A percentile compares a stretch with the other conserved stretches of the same genome.
Evolutionary conservation across 257 asterid genomes (phyloP).

Genomic region (Jasminum sambac): DNA sequence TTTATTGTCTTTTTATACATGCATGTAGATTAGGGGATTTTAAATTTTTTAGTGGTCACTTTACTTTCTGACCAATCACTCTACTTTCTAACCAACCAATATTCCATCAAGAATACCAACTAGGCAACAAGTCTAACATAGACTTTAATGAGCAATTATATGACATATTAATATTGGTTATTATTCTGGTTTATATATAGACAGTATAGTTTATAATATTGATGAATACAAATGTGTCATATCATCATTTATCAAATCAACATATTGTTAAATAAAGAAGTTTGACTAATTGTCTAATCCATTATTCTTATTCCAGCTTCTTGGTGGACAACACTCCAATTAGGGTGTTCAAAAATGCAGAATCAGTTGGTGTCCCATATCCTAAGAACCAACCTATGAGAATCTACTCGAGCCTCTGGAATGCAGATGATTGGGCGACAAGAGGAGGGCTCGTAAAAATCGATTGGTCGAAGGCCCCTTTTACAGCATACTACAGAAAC

Average conservation of each 20-base stretch:
- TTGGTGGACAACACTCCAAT: conserved; percentile 83
- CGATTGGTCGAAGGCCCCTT: conserved; percentile 86
- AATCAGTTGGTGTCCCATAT: conserved; percentile 65
- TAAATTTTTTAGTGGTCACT: background rate
- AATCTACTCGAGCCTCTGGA: conserved; percentile 86
- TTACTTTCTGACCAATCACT: no score
- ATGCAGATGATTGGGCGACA: conserved; percentile 93
- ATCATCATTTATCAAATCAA: no score
- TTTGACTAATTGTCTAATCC: background rate
- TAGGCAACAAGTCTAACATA: no score
- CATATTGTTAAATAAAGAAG: background rate
- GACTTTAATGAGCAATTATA: no score
- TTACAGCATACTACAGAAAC: conserved; percentile 74
- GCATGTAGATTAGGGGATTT: background rate
- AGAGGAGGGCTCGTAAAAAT: conserved; percentile 77
- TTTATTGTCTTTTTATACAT: background rate
- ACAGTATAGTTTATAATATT: no score
- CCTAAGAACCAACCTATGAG: conserved; percentile 81
- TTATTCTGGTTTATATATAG: no score
- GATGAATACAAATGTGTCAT: no score
- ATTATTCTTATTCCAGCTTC: conserved; percentile 41
- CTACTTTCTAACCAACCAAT: no score
- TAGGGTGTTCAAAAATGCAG: conserved; percentile 68
- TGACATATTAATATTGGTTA: no score
- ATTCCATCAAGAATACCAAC: background rate